Base-by-base conservation (phyloP, 495 filamentous ascomycete species). In the Aspergillus asperescens region DNA sequence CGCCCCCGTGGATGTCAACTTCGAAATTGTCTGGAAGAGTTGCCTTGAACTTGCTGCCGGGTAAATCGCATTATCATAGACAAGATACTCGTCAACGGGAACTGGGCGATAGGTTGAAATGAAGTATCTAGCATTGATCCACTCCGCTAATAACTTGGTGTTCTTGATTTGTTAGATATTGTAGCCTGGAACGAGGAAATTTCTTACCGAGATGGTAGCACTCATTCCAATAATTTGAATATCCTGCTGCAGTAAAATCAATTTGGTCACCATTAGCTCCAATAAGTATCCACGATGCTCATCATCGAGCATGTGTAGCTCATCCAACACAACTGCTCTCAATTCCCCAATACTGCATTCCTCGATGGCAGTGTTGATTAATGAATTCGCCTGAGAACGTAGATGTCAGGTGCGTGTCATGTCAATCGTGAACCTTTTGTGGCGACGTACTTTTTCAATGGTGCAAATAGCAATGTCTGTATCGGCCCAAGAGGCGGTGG, bases 191-290 rank as follows among this genome's bases (percentile, higher is more conserved):
- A 3, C 10, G 15, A 10, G 27, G 13, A 16, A 37, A 37, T 23
- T 8, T 53, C 77, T 46, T 69, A 88, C 84, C 37, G 83, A 82
- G 27, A 91, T 65, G 2, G 88, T 91, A 13, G 88, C 88, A 53
- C 88, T 90, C 88, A 91, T 91, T 52, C 84, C 88, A 46, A 91
- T 73, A 20, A 93, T 82, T 57, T 93, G 88, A 22, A 89, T 78
- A 35, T 75, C 70, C 52, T 86, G 78, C 34, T 80, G 84, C 9
- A 91, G 69, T 45, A 85, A 78, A 6, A 91, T 65, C 20, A 91
- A 61, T 54, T 93, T 93, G 3, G 88, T 87, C 5, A 84, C 81
- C 70, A 91, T 81, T n/a, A 91, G 67, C 63, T 93, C 88, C 46
- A 93, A 70, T 0, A 91, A 74, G 59, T 90, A 90, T 5, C 88